Conservation (phyloP, 805 yeast species). For the Candida odintsovae region DNA sequence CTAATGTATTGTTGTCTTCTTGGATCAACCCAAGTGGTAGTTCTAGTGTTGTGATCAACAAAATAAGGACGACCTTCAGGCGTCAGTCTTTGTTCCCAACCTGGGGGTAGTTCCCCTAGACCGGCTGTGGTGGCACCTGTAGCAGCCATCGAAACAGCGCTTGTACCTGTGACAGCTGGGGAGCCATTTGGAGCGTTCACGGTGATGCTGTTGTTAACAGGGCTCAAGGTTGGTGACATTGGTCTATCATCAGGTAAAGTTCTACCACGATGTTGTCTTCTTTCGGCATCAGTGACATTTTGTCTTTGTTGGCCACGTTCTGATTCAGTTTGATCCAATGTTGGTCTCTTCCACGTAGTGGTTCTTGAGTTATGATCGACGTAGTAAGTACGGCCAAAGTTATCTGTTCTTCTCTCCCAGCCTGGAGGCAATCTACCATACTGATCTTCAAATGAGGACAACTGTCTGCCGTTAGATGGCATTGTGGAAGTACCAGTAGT, state of each 20-base stretch:
- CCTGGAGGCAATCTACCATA: constrained; percentile 96
- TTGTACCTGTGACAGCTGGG: constrained; percentile 45
- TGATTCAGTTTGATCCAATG: constrained; percentile 69
- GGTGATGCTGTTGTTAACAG: constrained; percentile 30
- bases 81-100: constrained; percentile 98
- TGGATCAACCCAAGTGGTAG: constrained; percentile 99
- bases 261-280: constrained; percentile 86
- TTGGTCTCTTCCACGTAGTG: constrained; percentile 98
- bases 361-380: constrained; percentile 97
- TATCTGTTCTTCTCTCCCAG: constrained; percentile 98
- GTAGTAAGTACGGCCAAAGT: constrained; percentile 94
- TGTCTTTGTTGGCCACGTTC: constrained; percentile 56
- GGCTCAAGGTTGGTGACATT: constrained; percentile 22
- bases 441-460: constrained; percentile 95
- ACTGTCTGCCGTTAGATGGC: constrained; percentile 44
- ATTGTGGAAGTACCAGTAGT: constrained; percentile 19
- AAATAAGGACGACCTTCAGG: constrained; percentile 98
- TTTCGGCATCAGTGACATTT: constrained; percentile 74
- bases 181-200: constrained; percentile 41
- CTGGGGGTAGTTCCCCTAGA: constrained; percentile 93
- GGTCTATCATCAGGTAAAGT: constrained; percentile 69
- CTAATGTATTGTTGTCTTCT: constrained; percentile 97
- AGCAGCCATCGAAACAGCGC: constrained; percentile 63
- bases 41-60: constrained; percentile 98
- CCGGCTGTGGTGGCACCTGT: constrained; percentile 89